Evolutionary conservation across 1,284 basidiomycete species (phyloP), one percentile per base, ranked within the genome.

Genomic region (Afroboletus lepidellus): DNA sequence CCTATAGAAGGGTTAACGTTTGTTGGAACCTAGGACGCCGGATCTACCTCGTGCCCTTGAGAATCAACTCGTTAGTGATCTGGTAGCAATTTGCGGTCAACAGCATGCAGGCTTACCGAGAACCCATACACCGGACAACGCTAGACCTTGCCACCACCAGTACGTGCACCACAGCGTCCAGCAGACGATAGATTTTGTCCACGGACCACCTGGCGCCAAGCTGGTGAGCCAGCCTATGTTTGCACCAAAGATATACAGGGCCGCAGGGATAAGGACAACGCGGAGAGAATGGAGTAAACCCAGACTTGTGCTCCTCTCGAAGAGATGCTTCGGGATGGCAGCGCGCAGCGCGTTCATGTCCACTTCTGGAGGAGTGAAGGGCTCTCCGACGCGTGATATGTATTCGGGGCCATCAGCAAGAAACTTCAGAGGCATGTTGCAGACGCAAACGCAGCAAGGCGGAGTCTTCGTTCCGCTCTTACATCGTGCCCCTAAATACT

Each of bases 101-200:
- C 27, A 20, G 8, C 8, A 24, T 11, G 25, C 37, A 39, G 20
- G 9, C 46, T 47, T 24, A 47, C 46, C 46, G 37, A 47, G 46
- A 39, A 47, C 46, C 46, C 46, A 47, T 13, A 47, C 2, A 15
- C 46, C 46, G 37, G 46, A 23, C 46, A 36, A 47, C 18, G 46
- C 46, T 9, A 47, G 29, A 23, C 46, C 46, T 11, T 47, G 46
- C 46, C 46, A 47, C 46, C 46, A 47, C 46, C 46, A 47, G 27
- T 47, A 47, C 9, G 46, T 30, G 46, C 36, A 47, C 46, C 46
- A 47, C n/a, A 47, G 46, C 8, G 36, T 18, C 46, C 46, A 39
- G 37, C 30, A 24, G 16, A 21, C 16, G 12, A 32, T 23, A 13
- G 37, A 30, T 24, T 39, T 47, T 15, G 21, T 30, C 46, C 27